Conservation (phyloP, 176 grass and related monocot species). For the Carex scoparia region DNA sequence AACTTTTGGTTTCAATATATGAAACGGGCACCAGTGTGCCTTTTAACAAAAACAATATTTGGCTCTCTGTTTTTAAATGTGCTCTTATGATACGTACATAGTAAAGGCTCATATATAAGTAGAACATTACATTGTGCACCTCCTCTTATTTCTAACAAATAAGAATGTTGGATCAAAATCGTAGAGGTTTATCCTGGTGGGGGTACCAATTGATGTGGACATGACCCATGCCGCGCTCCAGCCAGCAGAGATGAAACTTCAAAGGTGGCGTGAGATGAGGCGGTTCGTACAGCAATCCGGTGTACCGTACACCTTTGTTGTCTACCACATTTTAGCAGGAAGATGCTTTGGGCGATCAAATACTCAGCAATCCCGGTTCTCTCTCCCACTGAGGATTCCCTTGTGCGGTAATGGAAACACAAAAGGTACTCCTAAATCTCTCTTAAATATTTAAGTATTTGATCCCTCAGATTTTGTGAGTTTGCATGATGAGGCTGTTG, state of each 20-base stretch:
- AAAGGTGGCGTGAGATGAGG: neutral
- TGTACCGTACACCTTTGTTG: constrained; percentile 25
- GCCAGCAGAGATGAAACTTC: neutral
- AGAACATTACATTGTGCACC: neutral
- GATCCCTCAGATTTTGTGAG: neutral
- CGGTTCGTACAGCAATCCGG: constrained; percentile 9
- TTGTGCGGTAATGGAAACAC: constrained; percentile 22
- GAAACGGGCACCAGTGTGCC: too few species aligned
- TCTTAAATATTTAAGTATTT: neutral
- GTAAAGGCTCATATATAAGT: neutral
- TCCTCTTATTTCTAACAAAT: neutral
- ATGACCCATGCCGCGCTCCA: neutral
- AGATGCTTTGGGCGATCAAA: neutral
- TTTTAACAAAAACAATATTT: neutral
- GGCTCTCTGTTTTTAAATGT: neutral
- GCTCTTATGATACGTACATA: neutral
- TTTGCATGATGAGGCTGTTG: neutral
- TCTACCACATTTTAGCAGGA: constrained; percentile 8
- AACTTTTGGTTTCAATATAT: too few species aligned
- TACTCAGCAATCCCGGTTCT: neutral
- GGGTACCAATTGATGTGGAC: constrained; percentile 17
- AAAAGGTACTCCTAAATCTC: constrained; percentile 19
- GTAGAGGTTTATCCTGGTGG: constrained; percentile 22
- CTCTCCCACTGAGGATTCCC: constrained; percentile 7
- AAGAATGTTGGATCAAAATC: neutral